Evolutionary conservation across 1,284 basidiomycete species (phyloP).

Genomic region (Sporisorium graminicola): DNA sequence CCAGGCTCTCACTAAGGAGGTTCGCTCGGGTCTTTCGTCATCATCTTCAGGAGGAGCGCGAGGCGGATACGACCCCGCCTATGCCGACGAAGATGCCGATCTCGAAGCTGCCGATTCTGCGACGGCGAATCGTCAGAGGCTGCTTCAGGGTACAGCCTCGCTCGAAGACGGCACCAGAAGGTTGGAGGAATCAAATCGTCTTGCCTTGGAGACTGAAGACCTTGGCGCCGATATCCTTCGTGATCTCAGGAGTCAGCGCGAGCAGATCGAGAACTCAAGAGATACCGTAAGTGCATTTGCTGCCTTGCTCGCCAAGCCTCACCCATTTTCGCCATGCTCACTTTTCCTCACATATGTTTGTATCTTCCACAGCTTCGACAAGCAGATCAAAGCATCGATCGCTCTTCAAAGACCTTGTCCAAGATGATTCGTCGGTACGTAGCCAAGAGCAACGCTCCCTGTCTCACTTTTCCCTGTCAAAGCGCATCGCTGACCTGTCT

Average conservation of each 20-base stretch:
- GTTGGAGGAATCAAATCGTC: constrained; percentile 87
- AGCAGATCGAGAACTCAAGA: constrained; percentile 93
- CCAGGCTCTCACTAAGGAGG: constrained; percentile 53
- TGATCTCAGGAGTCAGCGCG: constrained; percentile 87
- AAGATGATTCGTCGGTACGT: constrained; percentile 76
- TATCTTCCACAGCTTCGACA: constrained; percentile 71
- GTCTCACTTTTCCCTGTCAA: neutral
- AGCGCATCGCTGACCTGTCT: constrained; percentile 2
- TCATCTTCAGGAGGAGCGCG: constrained; percentile 13
- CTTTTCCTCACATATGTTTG: neutral
- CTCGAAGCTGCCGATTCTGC: constrained; percentile 48
- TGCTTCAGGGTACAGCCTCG: constrained; percentile 70
- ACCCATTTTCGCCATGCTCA: neutral
- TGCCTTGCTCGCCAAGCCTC: neutral
- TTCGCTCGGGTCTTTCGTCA: constrained; percentile 35
- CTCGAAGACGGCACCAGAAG: constrained; percentile 74
- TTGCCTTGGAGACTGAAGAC: constrained; percentile 95
- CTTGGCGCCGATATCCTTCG: constrained; percentile 92
- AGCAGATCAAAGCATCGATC: constrained; percentile 75
- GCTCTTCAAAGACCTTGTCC: constrained; percentile 75
- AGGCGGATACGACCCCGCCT: constrained; percentile 31
- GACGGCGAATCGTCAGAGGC: constrained; percentile 70
- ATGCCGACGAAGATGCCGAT: constrained; percentile 47
- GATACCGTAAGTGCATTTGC: constrained; percentile 77
- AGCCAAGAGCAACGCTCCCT: neutral